Base-by-base conservation (phyloP, 2,329 filamentous ascomycete genomes). In the Diaporthe citriasiana region DNA sequence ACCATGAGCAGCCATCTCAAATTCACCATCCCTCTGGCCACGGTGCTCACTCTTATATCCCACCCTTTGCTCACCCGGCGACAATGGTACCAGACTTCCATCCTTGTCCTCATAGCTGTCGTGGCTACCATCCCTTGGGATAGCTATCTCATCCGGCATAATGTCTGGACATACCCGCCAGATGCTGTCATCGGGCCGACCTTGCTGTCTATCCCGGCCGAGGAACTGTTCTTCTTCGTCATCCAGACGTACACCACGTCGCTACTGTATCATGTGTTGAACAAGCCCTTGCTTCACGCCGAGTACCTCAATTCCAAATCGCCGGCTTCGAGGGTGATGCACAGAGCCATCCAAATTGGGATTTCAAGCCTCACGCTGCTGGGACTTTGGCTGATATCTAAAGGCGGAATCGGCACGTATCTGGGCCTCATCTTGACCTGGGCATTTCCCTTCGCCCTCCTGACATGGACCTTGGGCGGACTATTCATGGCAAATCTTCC, bases 201-300 rank as follows among this genome's bases (percentile, higher is more conserved):
- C 1, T 80, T 94, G 22, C 89, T 89, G 78, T 84, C 85, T n/a
- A 93, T 95, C 25, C 93, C 93, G 0, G 81, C 88, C 6, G 93
- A 95, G 78, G 93, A 95, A 80, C 82, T 94, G 6, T 94, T 94
- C 83, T 95, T 95, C 86, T 95, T 95, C 80, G 82, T 93, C 27
- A 89, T 95, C 33, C 93, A 95, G 82, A 94, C 93, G 1, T 94
- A 93, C 81, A 93, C 90, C 78, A 94, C 93, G 0, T 88, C 90
- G 0, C 82, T 94, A 66, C 80, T 95, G 12, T 95, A 94, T 78
- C 85, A 93, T 13, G 82, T 94, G 1, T 81, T 92, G 27, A 93
- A 88, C 82, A 94, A 93, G 80, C 86, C 90, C 0, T 84, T 93
- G 10, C 87, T 93, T 72, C 84, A 87, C 56, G 79, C 85, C 0